Percentiles rank a stretch among this genome's conserved stretches.
Evolutionary conservation across 129 eudicot genomes (phyloP).

Genomic region (Flaveria trinervia): DNA sequence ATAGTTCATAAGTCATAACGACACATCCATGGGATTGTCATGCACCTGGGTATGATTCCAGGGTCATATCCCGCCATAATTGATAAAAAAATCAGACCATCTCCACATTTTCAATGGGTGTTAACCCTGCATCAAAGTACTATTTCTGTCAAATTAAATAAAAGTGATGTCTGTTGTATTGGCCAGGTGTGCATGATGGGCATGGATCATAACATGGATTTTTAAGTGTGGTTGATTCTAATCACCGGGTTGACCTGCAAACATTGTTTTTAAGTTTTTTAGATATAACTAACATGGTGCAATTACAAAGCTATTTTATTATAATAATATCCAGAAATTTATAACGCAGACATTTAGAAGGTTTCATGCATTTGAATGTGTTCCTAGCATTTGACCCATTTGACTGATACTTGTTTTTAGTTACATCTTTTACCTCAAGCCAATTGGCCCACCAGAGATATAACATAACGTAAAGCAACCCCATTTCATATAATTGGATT

Average conservation of each 20-base stretch:
- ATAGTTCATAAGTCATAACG: slow-evolving; percentile 19
- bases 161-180: not conserved
- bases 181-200: slow-evolving; percentile 3
- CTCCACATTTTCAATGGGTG: slow-evolving; percentile 12
- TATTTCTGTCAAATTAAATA: slow-evolving; percentile 8
- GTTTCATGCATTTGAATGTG: not conserved
- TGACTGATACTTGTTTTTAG: not conserved
- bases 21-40: slow-evolving; percentile 12
- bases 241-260: not conserved
- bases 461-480: no score
- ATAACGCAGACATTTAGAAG: not conserved
- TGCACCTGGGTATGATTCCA: slow-evolving; percentile 25
- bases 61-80: slow-evolving; percentile 24
- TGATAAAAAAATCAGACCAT: slow-evolving; percentile 18
- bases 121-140: slow-evolving; percentile 13
- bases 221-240: not conserved
- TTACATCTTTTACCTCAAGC: not conserved
- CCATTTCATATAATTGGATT: not conserved
- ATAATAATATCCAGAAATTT: not conserved
- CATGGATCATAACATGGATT: not conserved
- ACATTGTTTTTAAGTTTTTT: not conserved
- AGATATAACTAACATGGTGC: not conserved
- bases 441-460: not conserved
- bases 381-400: not conserved
- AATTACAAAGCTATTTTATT: not conserved